Evolutionary conservation across 1,284 basidiomycete species (phyloP).

Genomic region (Ceratobasidium sp.): DNA sequence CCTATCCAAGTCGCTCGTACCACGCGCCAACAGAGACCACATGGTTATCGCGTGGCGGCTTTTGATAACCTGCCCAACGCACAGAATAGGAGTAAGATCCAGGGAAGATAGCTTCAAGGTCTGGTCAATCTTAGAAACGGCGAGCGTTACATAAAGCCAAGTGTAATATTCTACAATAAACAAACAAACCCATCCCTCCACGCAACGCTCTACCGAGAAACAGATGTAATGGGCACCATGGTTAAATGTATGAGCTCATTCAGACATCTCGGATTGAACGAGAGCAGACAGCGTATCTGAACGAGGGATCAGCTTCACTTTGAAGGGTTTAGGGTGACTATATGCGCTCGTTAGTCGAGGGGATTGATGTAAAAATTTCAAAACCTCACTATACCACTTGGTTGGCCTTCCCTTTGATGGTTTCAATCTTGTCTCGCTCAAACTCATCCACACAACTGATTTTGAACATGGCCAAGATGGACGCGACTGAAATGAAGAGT

Average conservation of each 20-base stretch:
- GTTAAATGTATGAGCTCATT: not conserved
- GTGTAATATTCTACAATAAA: too few relatives aligned
- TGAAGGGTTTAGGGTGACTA: slow-evolving; percentile 12
- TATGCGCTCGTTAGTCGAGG: not conserved
- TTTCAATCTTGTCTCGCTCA: slow-evolving; percentile 45
- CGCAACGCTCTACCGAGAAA: too few relatives aligned
- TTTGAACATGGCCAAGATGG: slow-evolving; percentile 53
- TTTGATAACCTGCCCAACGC: too few relatives aligned
- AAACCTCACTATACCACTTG: not conserved
- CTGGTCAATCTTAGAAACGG: too few relatives aligned
- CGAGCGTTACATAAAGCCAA: too few relatives aligned
- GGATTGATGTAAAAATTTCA: not conserved
- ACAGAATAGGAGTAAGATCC: too few relatives aligned
- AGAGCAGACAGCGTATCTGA: not conserved
- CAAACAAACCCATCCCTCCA: too few relatives aligned
- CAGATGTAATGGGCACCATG: too few relatives aligned
- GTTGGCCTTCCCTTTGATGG: not conserved
- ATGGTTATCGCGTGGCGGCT: too few relatives aligned
- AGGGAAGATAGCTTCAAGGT: too few relatives aligned
- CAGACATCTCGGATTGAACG: not conserved
- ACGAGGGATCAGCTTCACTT: not conserved
- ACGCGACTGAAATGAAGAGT: slow-evolving; percentile 33
- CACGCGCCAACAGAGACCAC: too few relatives aligned
- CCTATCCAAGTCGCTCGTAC: too few relatives aligned
- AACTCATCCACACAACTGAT: slow-evolving; percentile 47